Percentiles rank a stretch among this genome's conserved stretches.
Conservation (phyloP, 768 basidiomycete genomes). For the Macrolepiota dolichaula region DNA sequence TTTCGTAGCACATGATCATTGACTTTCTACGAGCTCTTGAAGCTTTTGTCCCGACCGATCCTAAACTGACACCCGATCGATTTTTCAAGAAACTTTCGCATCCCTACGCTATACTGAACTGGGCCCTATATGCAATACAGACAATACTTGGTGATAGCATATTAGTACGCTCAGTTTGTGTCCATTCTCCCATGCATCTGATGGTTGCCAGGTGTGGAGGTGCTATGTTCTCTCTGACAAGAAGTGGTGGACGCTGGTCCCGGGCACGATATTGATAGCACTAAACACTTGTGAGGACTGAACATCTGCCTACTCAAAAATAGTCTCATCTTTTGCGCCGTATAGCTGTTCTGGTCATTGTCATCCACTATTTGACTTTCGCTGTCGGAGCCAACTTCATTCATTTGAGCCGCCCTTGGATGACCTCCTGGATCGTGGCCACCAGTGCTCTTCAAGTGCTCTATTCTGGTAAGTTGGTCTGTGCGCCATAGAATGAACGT, state of each 20-base stretch:
- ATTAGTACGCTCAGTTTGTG: neutral
- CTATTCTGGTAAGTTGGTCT: constrained; percentile 4
- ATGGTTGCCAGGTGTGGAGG: constrained; percentile 3
- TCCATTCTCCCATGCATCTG: neutral
- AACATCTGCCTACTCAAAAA: neutral
- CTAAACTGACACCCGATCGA: neutral
- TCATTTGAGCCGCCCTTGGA: constrained; percentile 3
- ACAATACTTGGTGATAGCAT: constrained; percentile 7
- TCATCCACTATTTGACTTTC: neutral
- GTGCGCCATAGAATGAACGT: neutral
- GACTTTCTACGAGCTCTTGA: constrained; percentile 7
- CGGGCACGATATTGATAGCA: neutral
- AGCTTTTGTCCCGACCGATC: neutral
- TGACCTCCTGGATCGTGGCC: neutral
- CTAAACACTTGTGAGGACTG: neutral
- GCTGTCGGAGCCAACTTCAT: constrained; percentile 3
- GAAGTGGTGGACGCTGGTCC: constrained; percentile 5
- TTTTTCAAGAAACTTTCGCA: constrained; percentile 6
- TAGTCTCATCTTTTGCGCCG: neutral
- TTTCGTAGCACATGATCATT: constrained; percentile 1
- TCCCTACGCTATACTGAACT: constrained; percentile 6
- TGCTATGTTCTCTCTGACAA: constrained; percentile 8
- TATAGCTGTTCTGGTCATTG: neutral
- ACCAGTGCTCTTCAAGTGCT: neutral
- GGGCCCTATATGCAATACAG: constrained; percentile 4